Conservation (phyloP, 148 eudicot species). For the Rhododendron molle region DNA sequence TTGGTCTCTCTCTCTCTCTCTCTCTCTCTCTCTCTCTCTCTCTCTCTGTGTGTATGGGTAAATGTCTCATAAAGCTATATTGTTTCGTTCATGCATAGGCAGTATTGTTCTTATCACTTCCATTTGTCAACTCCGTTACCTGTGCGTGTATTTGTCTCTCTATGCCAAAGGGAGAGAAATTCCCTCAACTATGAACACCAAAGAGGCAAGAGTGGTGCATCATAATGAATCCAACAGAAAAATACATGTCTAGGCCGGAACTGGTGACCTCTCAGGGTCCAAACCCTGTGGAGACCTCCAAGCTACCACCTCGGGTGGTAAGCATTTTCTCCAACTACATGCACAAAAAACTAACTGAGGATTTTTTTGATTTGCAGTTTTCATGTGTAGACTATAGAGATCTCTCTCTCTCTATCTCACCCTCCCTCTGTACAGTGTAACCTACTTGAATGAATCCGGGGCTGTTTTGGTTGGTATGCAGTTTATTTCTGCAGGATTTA, state of each 20-base stretch:
- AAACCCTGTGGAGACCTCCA: not conserved
- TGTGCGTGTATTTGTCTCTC: not conserved
- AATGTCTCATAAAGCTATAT: not conserved
- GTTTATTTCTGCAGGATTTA: not conserved
- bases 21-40: not conserved
- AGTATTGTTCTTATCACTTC: not conserved
- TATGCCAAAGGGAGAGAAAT: not conserved
- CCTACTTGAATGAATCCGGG: not conserved
- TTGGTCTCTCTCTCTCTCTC: slow-evolving; percentile 21
- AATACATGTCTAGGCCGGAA: not conserved
- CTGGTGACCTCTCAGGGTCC: not conserved
- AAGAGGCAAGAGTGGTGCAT: not conserved
- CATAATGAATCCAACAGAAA: not conserved
- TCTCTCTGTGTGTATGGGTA: not conserved
- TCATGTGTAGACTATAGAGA: not conserved
- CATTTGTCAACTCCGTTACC: not conserved
- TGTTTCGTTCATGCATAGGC: not conserved
- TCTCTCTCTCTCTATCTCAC: not conserved
- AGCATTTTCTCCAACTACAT: not conserved
- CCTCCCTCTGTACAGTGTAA: not conserved
- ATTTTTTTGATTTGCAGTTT: not conserved
- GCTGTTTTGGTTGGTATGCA: not conserved
- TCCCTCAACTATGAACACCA: not conserved
- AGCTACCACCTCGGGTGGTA: too few species aligned
- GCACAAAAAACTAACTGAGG: not conserved